Evolutionary conservation across 2,329 filamentous ascomycete genomes (phyloP).

Genomic region (Fonsecaea pedrosoi): DNA sequence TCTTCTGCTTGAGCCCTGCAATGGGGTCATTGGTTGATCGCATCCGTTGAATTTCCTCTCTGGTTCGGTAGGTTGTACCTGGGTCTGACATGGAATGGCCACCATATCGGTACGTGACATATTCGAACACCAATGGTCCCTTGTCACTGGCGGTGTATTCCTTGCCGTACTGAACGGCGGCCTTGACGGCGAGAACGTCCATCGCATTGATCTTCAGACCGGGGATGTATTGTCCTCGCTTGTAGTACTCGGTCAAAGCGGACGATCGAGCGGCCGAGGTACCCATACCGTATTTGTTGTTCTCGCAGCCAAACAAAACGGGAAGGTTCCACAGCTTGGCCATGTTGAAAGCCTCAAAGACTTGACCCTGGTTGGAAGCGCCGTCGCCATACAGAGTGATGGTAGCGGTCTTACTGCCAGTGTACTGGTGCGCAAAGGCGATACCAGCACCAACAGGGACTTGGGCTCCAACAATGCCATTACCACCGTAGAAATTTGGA

Average conservation of each 20-base stretch:
- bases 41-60: constrained; percentile 99
- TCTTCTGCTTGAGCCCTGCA: constrained; percentile 95
- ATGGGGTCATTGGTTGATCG: constrained; percentile 98
- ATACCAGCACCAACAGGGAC: constrained; percentile 96
- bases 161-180: constrained; percentile 92
- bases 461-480: constrained; percentile 98
- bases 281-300: constrained; percentile 99
- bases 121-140: constrained; percentile 95
- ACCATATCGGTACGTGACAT: constrained; percentile 98
- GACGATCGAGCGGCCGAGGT: constrained; percentile 93
- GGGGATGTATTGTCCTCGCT: constrained; percentile 99
- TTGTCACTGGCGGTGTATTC: constrained; percentile 82
- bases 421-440: constrained; percentile 96
- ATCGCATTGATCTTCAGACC: constrained; percentile 99
- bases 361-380: constrained; percentile 98
- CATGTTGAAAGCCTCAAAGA: constrained; percentile 99
- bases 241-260: constrained; percentile 99
- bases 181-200: constrained; percentile 98
- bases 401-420: constrained; percentile 80
- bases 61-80: constrained; percentile 97
- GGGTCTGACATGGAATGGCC: constrained; percentile 99
- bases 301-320: constrained; percentile 96
- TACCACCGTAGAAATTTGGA: constrained; percentile 96
- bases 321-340: constrained; percentile 98
- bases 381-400: constrained; percentile 96